Base-by-base conservation (phyloP, 192 early-diverging fungal species). In the Umbelopsis sp. region DNA sequence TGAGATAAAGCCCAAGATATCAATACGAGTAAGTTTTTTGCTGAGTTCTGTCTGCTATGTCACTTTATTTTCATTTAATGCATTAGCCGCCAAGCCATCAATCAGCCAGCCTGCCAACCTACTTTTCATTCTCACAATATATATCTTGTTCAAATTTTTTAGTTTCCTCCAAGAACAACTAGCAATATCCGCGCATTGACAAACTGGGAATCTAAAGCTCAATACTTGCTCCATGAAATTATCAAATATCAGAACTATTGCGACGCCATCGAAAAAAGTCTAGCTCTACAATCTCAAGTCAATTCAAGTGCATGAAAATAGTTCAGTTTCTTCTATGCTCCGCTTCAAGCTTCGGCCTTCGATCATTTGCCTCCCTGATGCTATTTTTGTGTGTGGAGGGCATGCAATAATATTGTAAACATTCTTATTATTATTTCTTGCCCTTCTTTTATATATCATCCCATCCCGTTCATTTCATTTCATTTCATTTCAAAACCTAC, bases 191-290 rank as follows among this genome's bases (percentile, higher is more conserved):
- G 88, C 70, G 92, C 89, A 6, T 86, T 91, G 69, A 77, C 86
- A 20, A 94, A 94, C 75, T 94, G 91, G 91, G 92, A 94, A 81
- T 85, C 86, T 54, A 91, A 91, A 74, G 87, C 89, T 25, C 87
- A 91, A 70, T 88, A 91, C 76, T 76, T 94, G 26, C 72, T 94
- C 50, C 87, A 91, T 77, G 92, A 94, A 84, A 90, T 92, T 72
- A 89, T 94, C 79, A 94, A 92, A 70, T 92, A 92, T 74, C 90
- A 92, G 74, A 92, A 89, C 70, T 94, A 94, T 69, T 89, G 89
- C 9, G 92, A 94, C 68, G 86, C 86, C 32, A 74, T 94, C 74
- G 88, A 92, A 74, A 87, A 88, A 43, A 52, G 66, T 16, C 24
- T 73, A 22, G n/a, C 62, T 14, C 47, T 78, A 26, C 77, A 78